These are phyloP conservation scores for Peronospora farinosa DNA, from an alignment of 352 stramenopile genomes.

Conservation along the genomic window DNA sequence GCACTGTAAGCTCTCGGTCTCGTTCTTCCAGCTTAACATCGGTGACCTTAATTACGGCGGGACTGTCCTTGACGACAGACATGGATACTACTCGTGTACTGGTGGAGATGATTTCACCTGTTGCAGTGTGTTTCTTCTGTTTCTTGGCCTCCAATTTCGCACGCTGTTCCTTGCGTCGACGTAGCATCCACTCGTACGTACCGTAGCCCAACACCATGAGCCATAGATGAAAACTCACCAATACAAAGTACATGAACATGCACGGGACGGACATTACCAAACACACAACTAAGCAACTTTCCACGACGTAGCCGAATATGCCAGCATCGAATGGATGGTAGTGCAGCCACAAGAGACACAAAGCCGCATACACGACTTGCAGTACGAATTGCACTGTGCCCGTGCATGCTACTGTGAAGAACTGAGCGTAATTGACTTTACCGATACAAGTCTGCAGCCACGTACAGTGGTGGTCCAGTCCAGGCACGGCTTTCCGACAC, in stretches of 20 bases:
- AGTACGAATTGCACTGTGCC: slow-evolving; percentile 61
- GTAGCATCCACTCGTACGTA: slow-evolving; percentile 87
- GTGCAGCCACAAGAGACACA: slow-evolving; percentile 55
- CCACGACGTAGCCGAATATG: slow-evolving; percentile 27
- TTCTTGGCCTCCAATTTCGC: slow-evolving; percentile 55
- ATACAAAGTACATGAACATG: slow-evolving; percentile 81
- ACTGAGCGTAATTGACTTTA: slow-evolving; percentile 80
- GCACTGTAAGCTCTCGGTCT: slow-evolving; percentile 21
- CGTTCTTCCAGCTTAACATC: slow-evolving; percentile 17
- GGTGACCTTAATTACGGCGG: slow-evolving; percentile 12
- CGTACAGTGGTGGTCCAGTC: slow-evolving; percentile 83
- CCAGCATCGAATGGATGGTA: slow-evolving; percentile 22
- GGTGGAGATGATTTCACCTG: slow-evolving; percentile 15
- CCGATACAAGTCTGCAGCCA: slow-evolving; percentile 85
- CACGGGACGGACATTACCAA: slow-evolving; percentile 69
- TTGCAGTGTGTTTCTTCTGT: slow-evolving; percentile 11
- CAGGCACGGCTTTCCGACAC: slow-evolving; percentile 70
- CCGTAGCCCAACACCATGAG: slow-evolving; percentile 75
- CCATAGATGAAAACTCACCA: slow-evolving; percentile 77
- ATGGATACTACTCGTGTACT: slow-evolving; percentile 16
- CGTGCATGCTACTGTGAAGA: slow-evolving; percentile 75
- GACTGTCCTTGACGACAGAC: slow-evolving; percentile 29
- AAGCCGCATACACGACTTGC: slow-evolving; percentile 44
- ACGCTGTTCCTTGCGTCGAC: slow-evolving; percentile 58
- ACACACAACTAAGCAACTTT: slow-evolving; percentile 44